phyloP scores from a whole-genome alignment of 2,329 filamentous ascomycete species.

The Penicillium sclerotigenum region DNA sequence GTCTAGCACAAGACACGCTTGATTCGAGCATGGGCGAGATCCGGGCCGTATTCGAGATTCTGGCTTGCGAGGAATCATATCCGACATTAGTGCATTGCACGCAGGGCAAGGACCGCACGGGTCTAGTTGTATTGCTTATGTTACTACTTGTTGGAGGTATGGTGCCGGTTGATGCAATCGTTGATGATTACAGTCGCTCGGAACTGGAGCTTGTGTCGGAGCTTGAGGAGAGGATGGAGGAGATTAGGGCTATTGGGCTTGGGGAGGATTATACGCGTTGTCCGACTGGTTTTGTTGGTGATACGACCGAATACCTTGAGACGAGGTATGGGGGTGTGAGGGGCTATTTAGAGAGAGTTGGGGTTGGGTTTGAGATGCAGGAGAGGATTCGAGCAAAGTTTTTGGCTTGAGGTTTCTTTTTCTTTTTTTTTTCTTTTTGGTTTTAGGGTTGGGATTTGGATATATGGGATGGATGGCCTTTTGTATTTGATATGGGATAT shows the following conservation, averaged over 20 bases:
- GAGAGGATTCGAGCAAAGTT: conserved; percentile 31
- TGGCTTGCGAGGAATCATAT: conserved; percentile 53
- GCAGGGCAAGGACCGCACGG: conserved; percentile 83
- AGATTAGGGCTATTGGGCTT: conserved; percentile 69
- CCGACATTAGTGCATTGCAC: conserved; percentile 79
- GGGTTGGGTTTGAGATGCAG: conserved; percentile 51
- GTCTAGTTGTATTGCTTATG: conserved; percentile 65
- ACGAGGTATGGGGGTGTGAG: conserved; percentile 63
- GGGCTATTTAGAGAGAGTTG: conserved; percentile 63
- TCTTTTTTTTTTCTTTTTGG: neutral
- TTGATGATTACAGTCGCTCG: conserved; percentile 69
- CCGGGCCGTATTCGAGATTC: conserved; percentile 63
- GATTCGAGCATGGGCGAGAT: conserved; percentile 65
- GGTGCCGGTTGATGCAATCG: conserved; percentile 58
- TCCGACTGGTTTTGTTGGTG: conserved; percentile 60
- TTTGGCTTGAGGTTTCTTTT: conserved; percentile 15
- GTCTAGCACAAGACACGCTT: conserved; percentile 67
- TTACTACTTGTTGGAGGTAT: conserved; percentile 58
- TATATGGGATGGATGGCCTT: neutral
- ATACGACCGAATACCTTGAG: conserved; percentile 57
- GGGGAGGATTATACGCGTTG: conserved; percentile 70
- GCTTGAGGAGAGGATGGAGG: conserved; percentile 60
- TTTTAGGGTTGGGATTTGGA: neutral
- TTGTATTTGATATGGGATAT: conserved; percentile 11
- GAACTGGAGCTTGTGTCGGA: conserved; percentile 60